Evolutionary conservation across 2,329 filamentous ascomycete species (phyloP).

Genomic region (Blumeria graminis): DNA sequence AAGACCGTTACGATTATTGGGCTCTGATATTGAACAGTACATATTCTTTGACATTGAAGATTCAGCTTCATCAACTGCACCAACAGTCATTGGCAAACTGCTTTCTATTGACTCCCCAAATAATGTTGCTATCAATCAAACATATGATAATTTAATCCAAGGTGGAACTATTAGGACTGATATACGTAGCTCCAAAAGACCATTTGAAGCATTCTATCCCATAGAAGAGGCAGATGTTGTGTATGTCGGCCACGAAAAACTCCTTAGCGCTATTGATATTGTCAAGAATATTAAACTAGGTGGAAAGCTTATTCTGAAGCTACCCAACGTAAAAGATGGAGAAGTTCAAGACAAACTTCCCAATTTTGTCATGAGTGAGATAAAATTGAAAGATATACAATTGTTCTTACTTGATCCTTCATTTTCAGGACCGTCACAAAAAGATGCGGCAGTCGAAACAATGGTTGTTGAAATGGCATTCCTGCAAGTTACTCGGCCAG

Average conservation of each 20-base stretch:
- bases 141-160: slow-evolving; percentile 38
- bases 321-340: slow-evolving; percentile 62
- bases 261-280: slow-evolving; percentile 58
- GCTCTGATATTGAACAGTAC: slow-evolving; percentile 50
- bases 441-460: slow-evolving; percentile 34
- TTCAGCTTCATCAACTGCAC: slow-evolving; percentile 40
- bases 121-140: slow-evolving; percentile 37
- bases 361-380: slow-evolving; percentile 39
- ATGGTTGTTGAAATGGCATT: slow-evolving; percentile 63
- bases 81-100: slow-evolving; percentile 30
- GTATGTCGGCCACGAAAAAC: slow-evolving; percentile 54
- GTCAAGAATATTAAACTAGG: slow-evolving; percentile 43
- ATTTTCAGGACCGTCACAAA: slow-evolving; percentile 40
- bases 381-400: slow-evolving; percentile 44
- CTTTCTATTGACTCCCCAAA: slow-evolving; percentile 49
- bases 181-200: slow-evolving; percentile 59
- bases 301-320: slow-evolving; percentile 50
- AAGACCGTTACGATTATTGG: slow-evolving; percentile 19
- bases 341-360: slow-evolving; percentile 75
- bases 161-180: slow-evolving; percentile 70
- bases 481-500: slow-evolving; percentile 48
- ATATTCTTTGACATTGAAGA: slow-evolving; percentile 81
- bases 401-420: slow-evolving; percentile 56
- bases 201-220: slow-evolving; percentile 63
- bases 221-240: slow-evolving; percentile 56